A percentile compares a stretch with the other conserved stretches of the same genome.
Conservation (phyloP, 2,329 filamentous ascomycete species). For the Fusarium piperis region DNA sequence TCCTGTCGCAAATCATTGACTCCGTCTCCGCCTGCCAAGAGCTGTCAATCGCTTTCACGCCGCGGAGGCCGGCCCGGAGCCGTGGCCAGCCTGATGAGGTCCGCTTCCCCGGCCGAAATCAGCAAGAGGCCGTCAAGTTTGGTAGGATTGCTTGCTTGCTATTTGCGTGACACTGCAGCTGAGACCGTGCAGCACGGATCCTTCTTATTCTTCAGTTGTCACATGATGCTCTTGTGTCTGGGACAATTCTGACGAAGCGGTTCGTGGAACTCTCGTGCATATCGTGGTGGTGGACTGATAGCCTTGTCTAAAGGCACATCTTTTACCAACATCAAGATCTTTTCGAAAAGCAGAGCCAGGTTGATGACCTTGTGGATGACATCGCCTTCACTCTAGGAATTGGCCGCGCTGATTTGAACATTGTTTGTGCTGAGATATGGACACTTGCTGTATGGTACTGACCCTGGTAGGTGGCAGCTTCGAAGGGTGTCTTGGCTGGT, state of each 20-base stretch:
- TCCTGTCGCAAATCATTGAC: constrained; percentile 46
- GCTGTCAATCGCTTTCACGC: constrained; percentile 42
- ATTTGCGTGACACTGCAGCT: background rate
- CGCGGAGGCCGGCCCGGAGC: constrained; percentile 23
- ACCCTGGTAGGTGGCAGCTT: constrained; percentile 69
- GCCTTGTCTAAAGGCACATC: constrained; percentile 67
- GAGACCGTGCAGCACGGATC: constrained; percentile 57
- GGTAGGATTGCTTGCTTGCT: constrained; percentile 46
- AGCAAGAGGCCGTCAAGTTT: constrained; percentile 62
- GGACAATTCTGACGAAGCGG: constrained; percentile 70
- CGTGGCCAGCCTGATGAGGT: constrained; percentile 35
- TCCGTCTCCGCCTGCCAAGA: constrained; percentile 39
- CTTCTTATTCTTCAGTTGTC: constrained; percentile 68
- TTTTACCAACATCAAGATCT: constrained; percentile 81
- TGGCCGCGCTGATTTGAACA: constrained; percentile 72
- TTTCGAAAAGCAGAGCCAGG: constrained; percentile 73
- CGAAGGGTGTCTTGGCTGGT: constrained; percentile 77
- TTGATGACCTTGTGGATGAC: constrained; percentile 79
- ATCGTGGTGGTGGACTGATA: background rate
- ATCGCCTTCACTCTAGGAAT: constrained; percentile 75
- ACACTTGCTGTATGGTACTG: background rate
- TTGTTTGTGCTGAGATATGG: constrained; percentile 60
- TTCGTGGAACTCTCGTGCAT: constrained; percentile 42
- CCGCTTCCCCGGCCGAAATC: constrained; percentile 59
- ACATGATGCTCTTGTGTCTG: constrained; percentile 66